A percentile compares a stretch with the other conserved stretches of the same genome.
Evolutionary conservation across 2,329 filamentous ascomycete genomes (phyloP).

Genomic region (Fusarium drepaniforme): DNA sequence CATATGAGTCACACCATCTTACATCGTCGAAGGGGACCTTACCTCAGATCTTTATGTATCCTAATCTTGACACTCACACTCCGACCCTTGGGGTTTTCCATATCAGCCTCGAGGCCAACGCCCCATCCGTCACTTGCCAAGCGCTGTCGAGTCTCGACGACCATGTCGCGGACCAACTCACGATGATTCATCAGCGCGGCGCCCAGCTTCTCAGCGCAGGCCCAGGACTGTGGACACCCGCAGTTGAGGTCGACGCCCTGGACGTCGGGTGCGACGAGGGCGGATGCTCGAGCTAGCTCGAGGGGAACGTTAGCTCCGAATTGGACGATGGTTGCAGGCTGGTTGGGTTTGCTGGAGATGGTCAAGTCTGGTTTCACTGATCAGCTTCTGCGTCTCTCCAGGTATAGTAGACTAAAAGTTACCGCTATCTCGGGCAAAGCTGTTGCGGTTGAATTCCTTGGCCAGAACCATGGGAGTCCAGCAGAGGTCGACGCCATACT

Average conservation of each 20-base stretch:
- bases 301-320: slow-evolving; percentile 73
- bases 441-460: slow-evolving; percentile 75
- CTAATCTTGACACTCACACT: slow-evolving; percentile 79
- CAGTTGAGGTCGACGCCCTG: slow-evolving; percentile 79
- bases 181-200: slow-evolving; percentile 77
- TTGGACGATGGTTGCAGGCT: slow-evolving; percentile 74
- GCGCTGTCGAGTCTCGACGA: slow-evolving; percentile 65
- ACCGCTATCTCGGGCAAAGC: slow-evolving; percentile 71
- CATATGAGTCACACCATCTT: neutral
- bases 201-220: slow-evolving; percentile 75
- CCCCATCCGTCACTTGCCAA: slow-evolving; percentile 67
- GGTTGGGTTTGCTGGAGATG: slow-evolving; percentile 62
- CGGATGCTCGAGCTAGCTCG: slow-evolving; percentile 73
- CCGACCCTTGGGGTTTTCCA: slow-evolving; percentile 59
- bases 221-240: slow-evolving; percentile 80
- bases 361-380: slow-evolving; percentile 65
- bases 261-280: slow-evolving; percentile 71
- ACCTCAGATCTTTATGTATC: slow-evolving; percentile 73
- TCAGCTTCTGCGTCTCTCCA: neutral
- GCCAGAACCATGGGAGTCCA: slow-evolving; percentile 81
- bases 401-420: slow-evolving; percentile 8
- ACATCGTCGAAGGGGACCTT: neutral
- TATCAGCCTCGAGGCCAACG: slow-evolving; percentile 58
- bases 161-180: slow-evolving; percentile 75
- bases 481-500: slow-evolving; percentile 74